Base-by-base conservation (phyloP, 164 flowering plant species). In the Echeveria elegans region DNA sequence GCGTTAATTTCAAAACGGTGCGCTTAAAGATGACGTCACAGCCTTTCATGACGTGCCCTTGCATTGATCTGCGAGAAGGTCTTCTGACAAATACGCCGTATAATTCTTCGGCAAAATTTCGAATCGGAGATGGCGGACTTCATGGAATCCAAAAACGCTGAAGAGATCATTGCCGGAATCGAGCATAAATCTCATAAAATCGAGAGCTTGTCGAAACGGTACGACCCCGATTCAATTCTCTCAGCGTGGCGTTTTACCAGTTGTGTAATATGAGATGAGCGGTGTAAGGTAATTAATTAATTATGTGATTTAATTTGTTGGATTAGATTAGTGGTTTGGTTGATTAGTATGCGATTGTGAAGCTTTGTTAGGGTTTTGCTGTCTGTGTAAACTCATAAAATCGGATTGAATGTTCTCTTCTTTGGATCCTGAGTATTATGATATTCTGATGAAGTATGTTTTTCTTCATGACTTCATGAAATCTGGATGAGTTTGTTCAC, bases 201-300 rank as follows among this genome's bases (percentile, higher is more conserved):
- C 75, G 98, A 93, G 69, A 90, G 90, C 79, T 74, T 93, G 66
- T 92, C 90, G 76, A 93, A 85, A 82, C 96, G 83, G 97, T 93
- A 79, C 38, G 50, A 2, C 7, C n/a, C 24, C 11, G 56, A 21
- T 56, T 7, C 11, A 47, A 21, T 56, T 7, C 53, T 66, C 40
- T n/a, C 36, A 19, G 23, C 4, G 1, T 41, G n/a, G n/a, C 36
- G 21, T 37, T 37, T 64, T 40, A 9, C 10, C 6, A 30, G 6
- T 36, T 61, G 63, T 16, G n/a, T 31, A 15, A 32, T 19, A 0
- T 26, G 31, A 92, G 97, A 93, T 68, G 97, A 93, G 68, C 82
- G 98, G 61, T 93, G 98, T 86, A 93, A 93, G 93, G 97, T 61
- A 18, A 34, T 29, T n/a, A n/a, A n/a, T n/a, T n/a, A n/a, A n/a